Evolutionary conservation across 2,329 filamentous ascomycete species (phyloP).

Genomic region (Aspergillus tubingensis): DNA sequence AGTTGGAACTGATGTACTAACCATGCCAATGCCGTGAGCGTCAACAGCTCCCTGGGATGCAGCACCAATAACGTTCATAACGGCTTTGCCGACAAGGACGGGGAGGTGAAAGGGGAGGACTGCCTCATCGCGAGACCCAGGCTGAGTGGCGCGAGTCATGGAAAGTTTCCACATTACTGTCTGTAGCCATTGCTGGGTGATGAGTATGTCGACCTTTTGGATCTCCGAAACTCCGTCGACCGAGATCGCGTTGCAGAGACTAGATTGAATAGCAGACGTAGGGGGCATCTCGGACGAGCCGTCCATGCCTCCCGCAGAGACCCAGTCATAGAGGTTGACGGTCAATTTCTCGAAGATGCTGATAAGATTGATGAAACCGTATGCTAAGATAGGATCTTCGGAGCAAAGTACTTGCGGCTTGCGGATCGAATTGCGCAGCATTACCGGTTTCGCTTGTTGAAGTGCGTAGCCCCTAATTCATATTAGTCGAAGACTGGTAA

Average conservation of each 20-base stretch:
- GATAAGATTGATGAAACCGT: slow-evolving; percentile 45
- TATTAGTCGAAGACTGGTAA: background rate
- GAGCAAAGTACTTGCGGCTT: slow-evolving; percentile 64
- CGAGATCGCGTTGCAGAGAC: slow-evolving; percentile 56
- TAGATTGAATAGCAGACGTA: slow-evolving; percentile 52
- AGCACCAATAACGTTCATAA: slow-evolving; percentile 67
- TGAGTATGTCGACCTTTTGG: slow-evolving; percentile 68
- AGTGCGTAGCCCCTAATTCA: slow-evolving; percentile 66
- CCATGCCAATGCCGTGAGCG: slow-evolving; percentile 72
- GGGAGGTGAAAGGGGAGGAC: slow-evolving; percentile 67
- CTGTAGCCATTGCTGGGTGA: slow-evolving; percentile 71
- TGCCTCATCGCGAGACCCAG: slow-evolving; percentile 55
- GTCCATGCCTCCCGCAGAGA: slow-evolving; percentile 38
- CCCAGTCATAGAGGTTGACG: slow-evolving; percentile 41
- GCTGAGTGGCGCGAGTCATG: slow-evolving; percentile 65
- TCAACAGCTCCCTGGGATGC: slow-evolving; percentile 76
- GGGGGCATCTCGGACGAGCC: slow-evolving; percentile 32
- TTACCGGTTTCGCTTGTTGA: slow-evolving; percentile 68
- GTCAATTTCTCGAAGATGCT: slow-evolving; percentile 43
- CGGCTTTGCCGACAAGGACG: slow-evolving; percentile 63
- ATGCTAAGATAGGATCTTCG: slow-evolving; percentile 50
- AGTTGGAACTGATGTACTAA: slow-evolving; percentile 46
- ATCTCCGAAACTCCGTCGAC: slow-evolving; percentile 61
- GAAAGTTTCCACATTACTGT: slow-evolving; percentile 73
- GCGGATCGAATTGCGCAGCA: slow-evolving; percentile 66